Conservation (phyloP, 208 protist species). For the Porcisia hertigi region DNA sequence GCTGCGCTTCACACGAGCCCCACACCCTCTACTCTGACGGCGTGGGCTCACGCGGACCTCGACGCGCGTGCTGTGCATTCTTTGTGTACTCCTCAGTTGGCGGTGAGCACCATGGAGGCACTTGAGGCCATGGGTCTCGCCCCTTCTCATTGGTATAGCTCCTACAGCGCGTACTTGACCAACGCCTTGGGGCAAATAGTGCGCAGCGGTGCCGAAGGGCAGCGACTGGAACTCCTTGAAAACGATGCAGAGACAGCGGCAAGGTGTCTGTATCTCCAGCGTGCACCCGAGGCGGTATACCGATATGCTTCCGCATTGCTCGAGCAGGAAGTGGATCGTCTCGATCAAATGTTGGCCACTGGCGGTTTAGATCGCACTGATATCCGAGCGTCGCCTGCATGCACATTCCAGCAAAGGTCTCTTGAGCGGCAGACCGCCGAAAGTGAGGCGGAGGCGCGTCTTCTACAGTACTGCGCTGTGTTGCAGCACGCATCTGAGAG, state of each 20-base stretch:
- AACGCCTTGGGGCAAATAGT: slow-evolving; percentile 9
- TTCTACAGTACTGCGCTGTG: slow-evolving; percentile 56
- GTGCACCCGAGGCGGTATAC: slow-evolving; percentile 9
- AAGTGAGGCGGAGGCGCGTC: slow-evolving; percentile 26
- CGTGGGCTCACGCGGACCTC: slow-evolving; percentile 11
- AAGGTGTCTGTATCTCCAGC: slow-evolving; percentile 28
- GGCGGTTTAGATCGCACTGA: background rate
- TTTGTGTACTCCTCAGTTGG: slow-evolving; percentile 42
- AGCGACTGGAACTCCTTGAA: slow-evolving; percentile 16
- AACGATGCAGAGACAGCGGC: slow-evolving; percentile 36
- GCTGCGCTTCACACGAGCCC: slow-evolving; percentile 16
- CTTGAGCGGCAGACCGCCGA: slow-evolving; percentile 25
- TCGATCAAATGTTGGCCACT: slow-evolving; percentile 26
- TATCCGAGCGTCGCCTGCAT: background rate
- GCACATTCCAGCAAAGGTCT: slow-evolving; percentile 46
- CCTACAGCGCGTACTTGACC: slow-evolving; percentile 26
- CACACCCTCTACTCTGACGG: background rate
- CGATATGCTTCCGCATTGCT: slow-evolving; percentile 36
- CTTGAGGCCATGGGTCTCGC: slow-evolving; percentile 35
- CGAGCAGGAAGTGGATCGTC: slow-evolving; percentile 32
- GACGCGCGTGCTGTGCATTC: slow-evolving; percentile 24
- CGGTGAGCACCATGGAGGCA: slow-evolving; percentile 43
- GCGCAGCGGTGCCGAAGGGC: background rate
- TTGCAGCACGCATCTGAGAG: slow-evolving; percentile 22
- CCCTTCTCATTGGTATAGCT: slow-evolving; percentile 16